Evolutionary conservation across 2,329 filamentous ascomycete species (phyloP), one percentile per base, ranked within the genome.

Genomic region (Cadophora gregata): DNA sequence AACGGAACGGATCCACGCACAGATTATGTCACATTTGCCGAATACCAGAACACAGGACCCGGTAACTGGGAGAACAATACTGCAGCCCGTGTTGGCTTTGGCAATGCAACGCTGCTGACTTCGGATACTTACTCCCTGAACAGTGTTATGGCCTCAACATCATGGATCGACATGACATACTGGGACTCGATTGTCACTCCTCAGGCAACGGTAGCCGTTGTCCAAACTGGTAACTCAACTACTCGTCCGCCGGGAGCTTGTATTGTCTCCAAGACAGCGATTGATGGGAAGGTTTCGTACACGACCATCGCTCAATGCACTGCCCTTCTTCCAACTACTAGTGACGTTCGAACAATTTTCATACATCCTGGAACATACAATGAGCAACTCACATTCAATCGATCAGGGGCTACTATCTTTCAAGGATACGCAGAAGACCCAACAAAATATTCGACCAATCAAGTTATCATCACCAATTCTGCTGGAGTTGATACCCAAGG

Each of bases 311-410:
- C 78, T 62, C 74, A 71, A 66, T 79, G 77, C 25, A 71, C 80
- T 14, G 77, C 75, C 38, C 73, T 75, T 12, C 77, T 78, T 4
- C 75, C 73, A 10, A 77, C 77, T 1, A 79, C 76, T 67, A 79
- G 78, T 71, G 75, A 67, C 3, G 76, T 77, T 33, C 72, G 77
- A 33, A 80, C 78, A 67, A 85, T 86, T 75, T 86, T 85, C 77
- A 84, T 87, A 73, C 75, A 84, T 69, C 76, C 81, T 33, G 85
- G 85, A 4, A 86, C 81, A 56, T 87, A 87, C 78, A 77, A 78
- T 25, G 85, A 87, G 74, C 85, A 86, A 19, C 42, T 64, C n/a
- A 73, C 83, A 86, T 62, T 67, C 77, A 5, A 77, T 77, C 7
- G 85, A 25, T 64, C 62, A 19, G 62, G 38, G 8, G 62, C 62